These are phyloP conservation scores for Mucor indicus DNA, from an alignment of 371 early-diverging fungal genomes.

Conservation along the genomic window DNA sequence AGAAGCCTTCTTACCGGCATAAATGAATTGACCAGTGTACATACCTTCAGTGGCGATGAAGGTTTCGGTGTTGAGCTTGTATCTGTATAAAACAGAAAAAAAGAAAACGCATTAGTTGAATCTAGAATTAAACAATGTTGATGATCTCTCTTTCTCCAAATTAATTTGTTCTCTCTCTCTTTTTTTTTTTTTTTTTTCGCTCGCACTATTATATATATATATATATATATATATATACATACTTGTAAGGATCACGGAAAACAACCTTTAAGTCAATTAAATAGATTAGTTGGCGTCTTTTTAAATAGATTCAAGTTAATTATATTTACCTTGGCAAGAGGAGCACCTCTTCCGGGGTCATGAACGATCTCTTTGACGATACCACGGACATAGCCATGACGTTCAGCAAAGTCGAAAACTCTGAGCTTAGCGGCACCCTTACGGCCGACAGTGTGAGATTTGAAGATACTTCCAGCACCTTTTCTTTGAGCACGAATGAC, in stretches of 20 bases:
- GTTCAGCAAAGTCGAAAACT: conserved; percentile 89
- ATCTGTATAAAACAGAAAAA: no score
- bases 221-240: background rate
- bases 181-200: no score
- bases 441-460: conserved; percentile 91
- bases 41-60: conserved; percentile 99
- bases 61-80: conserved; percentile 87
- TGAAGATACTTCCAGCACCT: conserved; percentile 98
- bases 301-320: no score
- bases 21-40: conserved; percentile 98
- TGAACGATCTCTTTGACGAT: conserved; percentile 97
- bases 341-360: conserved; percentile 99
- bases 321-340: conserved; percentile 96
- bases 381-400: conserved; percentile 91
- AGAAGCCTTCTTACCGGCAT: conserved; percentile 98
- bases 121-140: no score
- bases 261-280: conserved; percentile 87
- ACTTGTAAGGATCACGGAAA: conserved; percentile 60
- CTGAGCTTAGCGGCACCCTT: conserved; percentile 95
- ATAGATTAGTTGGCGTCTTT: no score
- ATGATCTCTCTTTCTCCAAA: no score
- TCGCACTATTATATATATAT: no score
- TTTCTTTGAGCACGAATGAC: conserved; percentile 90
- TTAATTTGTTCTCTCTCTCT: no score
- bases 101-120: no score